A percentile compares a stretch with the other conserved stretches of the same genome.
Conservation (phyloP, 345 rosid species). For the Moricandia moricandioides region DNA sequence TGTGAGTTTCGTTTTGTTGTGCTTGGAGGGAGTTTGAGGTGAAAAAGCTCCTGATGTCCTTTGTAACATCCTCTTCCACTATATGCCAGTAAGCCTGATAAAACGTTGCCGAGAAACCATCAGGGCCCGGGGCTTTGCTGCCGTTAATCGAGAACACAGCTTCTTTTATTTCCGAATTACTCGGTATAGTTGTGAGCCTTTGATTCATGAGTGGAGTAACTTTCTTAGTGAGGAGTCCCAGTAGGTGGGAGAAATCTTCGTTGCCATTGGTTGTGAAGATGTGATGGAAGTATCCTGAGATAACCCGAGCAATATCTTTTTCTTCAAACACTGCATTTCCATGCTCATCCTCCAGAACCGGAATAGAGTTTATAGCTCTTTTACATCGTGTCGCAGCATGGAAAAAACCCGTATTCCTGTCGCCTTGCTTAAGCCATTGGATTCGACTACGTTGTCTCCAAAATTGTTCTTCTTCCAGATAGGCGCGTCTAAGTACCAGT, state of each 20-base stretch:
- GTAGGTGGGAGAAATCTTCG: not conserved
- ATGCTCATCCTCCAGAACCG: not conserved
- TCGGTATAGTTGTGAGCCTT: not conserved
- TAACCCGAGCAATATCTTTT: not conserved
- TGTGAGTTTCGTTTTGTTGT: not conserved
- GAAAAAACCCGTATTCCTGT: not conserved
- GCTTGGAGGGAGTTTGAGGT: not conserved
- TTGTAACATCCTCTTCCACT: not conserved
- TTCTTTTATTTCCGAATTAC: not conserved
- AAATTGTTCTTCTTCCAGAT: not conserved
- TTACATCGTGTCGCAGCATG: not conserved
- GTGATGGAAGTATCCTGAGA: not conserved
- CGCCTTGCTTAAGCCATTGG: not conserved
- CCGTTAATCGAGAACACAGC: not conserved
- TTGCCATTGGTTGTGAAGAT: not conserved
- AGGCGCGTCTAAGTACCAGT: not conserved
- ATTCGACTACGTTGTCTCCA: not conserved
- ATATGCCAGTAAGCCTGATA: not conserved
- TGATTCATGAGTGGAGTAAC: not conserved
- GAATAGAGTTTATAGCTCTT: not conserved
- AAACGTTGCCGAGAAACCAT: not conserved
- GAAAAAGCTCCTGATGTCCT: not conserved
- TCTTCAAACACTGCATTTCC: not conserved
- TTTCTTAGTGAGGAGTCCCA: not conserved
- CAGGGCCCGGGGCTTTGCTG: not conserved